Evolutionary conservation across 2,329 filamentous ascomycete genomes (phyloP).

Genomic region (Alternaria alternata): DNA sequence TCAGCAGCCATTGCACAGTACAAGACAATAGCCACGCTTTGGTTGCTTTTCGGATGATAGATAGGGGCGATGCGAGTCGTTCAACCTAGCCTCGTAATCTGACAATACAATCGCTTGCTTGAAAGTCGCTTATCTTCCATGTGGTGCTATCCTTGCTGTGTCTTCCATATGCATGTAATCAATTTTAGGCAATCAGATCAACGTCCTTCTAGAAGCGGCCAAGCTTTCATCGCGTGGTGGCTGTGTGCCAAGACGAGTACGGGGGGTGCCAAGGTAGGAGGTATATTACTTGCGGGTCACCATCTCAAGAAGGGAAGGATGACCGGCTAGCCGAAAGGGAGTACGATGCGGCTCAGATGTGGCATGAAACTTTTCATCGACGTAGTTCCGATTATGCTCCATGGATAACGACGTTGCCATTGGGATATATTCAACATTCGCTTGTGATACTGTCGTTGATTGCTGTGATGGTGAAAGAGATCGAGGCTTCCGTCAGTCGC

Average conservation of each 20-base stretch:
- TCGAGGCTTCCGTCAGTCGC: no score
- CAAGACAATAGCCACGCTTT: background rate
- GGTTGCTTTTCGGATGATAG: background rate
- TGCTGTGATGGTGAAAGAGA: no score
- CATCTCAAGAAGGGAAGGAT: conserved; percentile 1
- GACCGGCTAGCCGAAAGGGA: background rate
- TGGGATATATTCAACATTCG: no score
- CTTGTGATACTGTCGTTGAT: no score
- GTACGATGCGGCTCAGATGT: background rate
- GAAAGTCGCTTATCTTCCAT: background rate
- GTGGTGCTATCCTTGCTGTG: background rate
- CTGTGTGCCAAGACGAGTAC: conserved; percentile 2
- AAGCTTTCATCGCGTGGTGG: background rate
- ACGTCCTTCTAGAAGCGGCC: background rate
- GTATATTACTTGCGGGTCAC: background rate
- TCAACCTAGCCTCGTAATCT: background rate
- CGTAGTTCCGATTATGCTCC: background rate
- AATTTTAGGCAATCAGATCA: background rate
- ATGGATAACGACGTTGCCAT: no score
- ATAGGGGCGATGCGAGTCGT: background rate
- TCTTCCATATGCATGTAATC: background rate
- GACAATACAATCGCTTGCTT: background rate
- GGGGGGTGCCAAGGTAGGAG: conserved; percentile 3
- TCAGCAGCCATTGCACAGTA: background rate
- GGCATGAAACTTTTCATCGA: background rate